Evolutionary conservation across 257 asterid species (phyloP).

Genomic region (Jacaranda mimosifolia): DNA sequence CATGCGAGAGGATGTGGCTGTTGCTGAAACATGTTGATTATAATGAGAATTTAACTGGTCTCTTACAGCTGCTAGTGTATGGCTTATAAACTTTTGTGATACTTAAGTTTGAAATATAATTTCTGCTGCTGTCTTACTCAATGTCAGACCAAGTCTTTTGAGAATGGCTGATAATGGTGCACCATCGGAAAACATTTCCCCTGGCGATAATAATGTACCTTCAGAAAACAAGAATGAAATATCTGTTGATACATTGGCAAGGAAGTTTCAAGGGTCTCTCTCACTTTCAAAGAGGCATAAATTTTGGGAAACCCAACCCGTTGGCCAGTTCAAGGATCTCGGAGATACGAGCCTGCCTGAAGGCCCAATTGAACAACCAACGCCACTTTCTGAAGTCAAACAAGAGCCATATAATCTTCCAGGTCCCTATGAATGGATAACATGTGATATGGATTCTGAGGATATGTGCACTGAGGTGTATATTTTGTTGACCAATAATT

Average conservation of each 20-base stretch:
- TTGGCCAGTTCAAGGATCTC: slow-evolving; percentile 87
- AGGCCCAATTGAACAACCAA: slow-evolving; percentile 83
- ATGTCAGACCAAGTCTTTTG: slow-evolving; percentile 27
- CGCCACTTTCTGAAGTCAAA: slow-evolving; percentile 76
- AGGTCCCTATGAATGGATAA: slow-evolving; percentile 79
- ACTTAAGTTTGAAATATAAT: slow-evolving; percentile 17
- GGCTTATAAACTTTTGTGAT: background rate
- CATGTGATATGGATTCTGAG: slow-evolving; percentile 80
- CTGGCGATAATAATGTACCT: slow-evolving; percentile 47
- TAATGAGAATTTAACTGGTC: slow-evolving; percentile 11
- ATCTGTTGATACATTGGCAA: slow-evolving; percentile 62
- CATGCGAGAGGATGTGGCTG: background rate
- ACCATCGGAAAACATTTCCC: slow-evolving; percentile 47
- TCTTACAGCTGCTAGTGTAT: background rate
- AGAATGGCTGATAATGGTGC: slow-evolving; percentile 62
- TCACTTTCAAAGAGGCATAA: slow-evolving; percentile 76
- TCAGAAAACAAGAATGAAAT: slow-evolving; percentile 54
- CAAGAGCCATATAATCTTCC: slow-evolving; percentile 94
- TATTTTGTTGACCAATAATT: slow-evolving; percentile 67
- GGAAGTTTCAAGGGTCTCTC: slow-evolving; percentile 72
- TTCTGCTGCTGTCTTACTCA: slow-evolving; percentile 16
- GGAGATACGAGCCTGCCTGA: slow-evolving; percentile 74
- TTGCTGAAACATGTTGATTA: background rate
- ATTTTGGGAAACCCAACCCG: slow-evolving; percentile 97
- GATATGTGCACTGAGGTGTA: slow-evolving; percentile 81